A percentile compares a stretch with the other conserved stretches of the same genome.
These are phyloP conservation scores for Cyclanthera cordifolia DNA, from an alignment of 306 rosid species.

Conservation along the genomic window DNA sequence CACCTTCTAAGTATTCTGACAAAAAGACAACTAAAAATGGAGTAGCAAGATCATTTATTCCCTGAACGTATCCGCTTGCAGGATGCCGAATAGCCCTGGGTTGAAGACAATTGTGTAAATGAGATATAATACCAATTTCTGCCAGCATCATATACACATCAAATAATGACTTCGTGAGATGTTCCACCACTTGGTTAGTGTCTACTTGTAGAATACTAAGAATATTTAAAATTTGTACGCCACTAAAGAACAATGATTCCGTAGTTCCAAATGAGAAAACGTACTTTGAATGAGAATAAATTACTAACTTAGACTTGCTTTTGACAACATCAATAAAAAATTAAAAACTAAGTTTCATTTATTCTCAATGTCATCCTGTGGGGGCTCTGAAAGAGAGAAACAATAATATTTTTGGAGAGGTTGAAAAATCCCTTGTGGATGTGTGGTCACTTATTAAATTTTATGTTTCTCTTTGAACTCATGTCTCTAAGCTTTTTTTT, in stretches of 20 bases:
- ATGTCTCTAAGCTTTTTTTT: too few relatives aligned
- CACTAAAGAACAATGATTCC: not conserved
- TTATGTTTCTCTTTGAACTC: too few relatives aligned
- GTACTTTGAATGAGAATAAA: too few relatives aligned
- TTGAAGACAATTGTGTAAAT: not conserved
- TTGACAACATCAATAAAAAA: not conserved
- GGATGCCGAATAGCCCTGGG: conserved; percentile 98
- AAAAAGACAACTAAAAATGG: conserved; percentile 88
- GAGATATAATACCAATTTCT: conserved; percentile 17
- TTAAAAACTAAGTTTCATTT: too few relatives aligned
- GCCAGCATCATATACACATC: not conserved
- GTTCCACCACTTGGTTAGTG: not conserved
- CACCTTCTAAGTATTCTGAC: conserved; percentile 71
- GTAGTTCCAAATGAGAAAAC: not conserved
- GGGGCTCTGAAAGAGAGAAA: too few relatives aligned
- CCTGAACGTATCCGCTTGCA: conserved; percentile 98
- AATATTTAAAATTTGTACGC: not conserved
- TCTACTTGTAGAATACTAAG: not conserved
- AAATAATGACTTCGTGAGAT: not conserved
- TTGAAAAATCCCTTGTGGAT: too few relatives aligned
- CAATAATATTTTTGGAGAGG: too few relatives aligned
- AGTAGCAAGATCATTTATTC: conserved; percentile 91
- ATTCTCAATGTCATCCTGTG: too few relatives aligned
- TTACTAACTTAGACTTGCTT: not conserved
- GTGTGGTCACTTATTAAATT: too few relatives aligned